Evolutionary conservation across 2,329 filamentous ascomycete species (phyloP).

Genomic region (Trichoderma gracile): DNA sequence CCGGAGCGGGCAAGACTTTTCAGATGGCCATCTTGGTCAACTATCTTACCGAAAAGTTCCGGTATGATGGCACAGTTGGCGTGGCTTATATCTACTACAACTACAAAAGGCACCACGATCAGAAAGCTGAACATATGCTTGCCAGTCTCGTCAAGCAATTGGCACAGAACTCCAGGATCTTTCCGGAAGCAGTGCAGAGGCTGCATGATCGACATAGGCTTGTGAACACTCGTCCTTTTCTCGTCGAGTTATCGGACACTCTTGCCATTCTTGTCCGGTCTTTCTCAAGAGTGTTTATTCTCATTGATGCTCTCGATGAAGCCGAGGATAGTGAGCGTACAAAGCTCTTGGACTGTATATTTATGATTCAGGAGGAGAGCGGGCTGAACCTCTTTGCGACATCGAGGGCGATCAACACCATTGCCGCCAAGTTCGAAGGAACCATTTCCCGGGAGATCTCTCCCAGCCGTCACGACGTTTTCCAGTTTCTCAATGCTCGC

Average conservation of each 20-base stretch:
- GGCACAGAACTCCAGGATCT: neutral
- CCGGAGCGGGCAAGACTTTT: neutral
- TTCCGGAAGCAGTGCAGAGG: neutral
- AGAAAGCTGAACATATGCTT: neutral
- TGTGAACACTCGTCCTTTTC: neutral
- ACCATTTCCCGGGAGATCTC: neutral
- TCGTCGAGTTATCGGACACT: neutral
- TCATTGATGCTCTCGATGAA: constrained; percentile 19
- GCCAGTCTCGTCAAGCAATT: constrained; percentile 14
- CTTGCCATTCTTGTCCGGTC: neutral
- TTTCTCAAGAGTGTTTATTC: constrained; percentile 3
- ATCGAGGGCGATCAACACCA: neutral
- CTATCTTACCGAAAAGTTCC: neutral
- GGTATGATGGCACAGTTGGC: neutral
- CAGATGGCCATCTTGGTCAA: neutral
- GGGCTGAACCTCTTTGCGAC: constrained; percentile 9
- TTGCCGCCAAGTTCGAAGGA: neutral
- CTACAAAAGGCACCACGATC: neutral
- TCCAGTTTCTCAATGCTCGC: neutral
- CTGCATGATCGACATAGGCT: neutral
- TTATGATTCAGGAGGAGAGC: neutral
- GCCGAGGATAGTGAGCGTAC: neutral
- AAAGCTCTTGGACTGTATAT: neutral
- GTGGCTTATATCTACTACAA: constrained; percentile 8
- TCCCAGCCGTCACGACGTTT: neutral